Base-by-base conservation (phyloP, 2,329 filamentous ascomycete species). In the Fonsecaea pedrosoi region DNA sequence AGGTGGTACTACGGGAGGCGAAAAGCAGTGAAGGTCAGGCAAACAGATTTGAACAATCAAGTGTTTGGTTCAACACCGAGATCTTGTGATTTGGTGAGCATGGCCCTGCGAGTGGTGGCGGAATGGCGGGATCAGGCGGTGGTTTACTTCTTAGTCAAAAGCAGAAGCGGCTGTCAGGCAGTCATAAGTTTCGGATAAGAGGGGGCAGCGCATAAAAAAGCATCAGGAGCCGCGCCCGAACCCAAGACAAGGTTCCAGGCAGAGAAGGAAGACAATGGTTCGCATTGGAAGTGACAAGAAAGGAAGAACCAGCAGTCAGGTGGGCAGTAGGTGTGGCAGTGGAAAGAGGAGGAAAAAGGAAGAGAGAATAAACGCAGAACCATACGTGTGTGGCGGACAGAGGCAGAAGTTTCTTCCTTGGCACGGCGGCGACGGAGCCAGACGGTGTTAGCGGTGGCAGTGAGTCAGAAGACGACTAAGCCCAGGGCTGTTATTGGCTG, bases 31-130 rank as follows among this genome's bases (percentile, higher is more conserved):
- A 50, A 50, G 45, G 45, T 61, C 64, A 66, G 64, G 64, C 64
- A 62, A 66, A 66, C 59, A 62, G 59, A 62, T 25, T 62, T 54
- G 45, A 54, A 62, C 58, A 61, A 61, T 61, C 64, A 50, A 37
- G 57, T 48, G 30, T 42, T 53, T 54, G 56, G 55, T 37, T 18
- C 42, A 48, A 25, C 54, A 48, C 18, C 18, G 42, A 18, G 34
- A 45, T 34, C 55, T 42, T 60, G 62, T 65, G 62, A 65, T 65
- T 65, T 60, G 62, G 48, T 65, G 62, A 60, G 62, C 62, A 60
- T n/a, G 25, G 32, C 18, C 55, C 15, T 13, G 35, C 34, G 57
- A 50, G 42, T 60, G 57, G 57, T 45, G 57, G 57, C 53, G 30
- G 25, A 18, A 25, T n/a, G 50, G 57, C 25, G 42, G 32, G 38